Conservation (phyloP, 108 stramenopile genomes). For the Craspedostauros australis region DNA sequence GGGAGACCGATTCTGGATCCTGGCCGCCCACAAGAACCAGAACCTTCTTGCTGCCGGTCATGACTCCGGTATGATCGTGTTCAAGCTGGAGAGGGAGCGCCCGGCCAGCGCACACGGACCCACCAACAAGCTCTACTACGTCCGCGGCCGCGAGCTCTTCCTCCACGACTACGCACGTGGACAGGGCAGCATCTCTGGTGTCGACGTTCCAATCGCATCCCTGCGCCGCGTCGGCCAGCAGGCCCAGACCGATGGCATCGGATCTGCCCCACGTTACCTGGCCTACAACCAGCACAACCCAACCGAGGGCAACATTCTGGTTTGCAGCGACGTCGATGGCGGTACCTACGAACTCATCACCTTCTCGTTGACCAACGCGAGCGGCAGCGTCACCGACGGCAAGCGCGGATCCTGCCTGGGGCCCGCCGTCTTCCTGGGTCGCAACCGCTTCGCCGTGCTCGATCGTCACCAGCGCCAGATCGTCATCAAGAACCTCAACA, state of each 20-base stretch:
- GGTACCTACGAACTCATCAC: constrained; percentile 95
- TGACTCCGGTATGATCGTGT: constrained; percentile 99
- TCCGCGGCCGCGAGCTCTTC: constrained; percentile 94
- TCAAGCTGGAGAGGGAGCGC: constrained; percentile 97
- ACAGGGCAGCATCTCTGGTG: constrained; percentile 43
- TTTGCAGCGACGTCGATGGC: constrained; percentile 87
- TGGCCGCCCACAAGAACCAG: constrained; percentile 89
- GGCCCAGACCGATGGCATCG: constrained; percentile 89
- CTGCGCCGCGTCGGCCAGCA: constrained; percentile 89
- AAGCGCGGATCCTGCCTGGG: constrained; percentile 89
- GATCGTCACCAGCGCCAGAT: constrained; percentile 90
- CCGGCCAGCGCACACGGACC: constrained; percentile 80
- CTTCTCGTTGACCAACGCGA: constrained; percentile 71
- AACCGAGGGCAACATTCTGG: constrained; percentile 84
- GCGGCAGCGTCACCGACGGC: constrained; percentile 81
- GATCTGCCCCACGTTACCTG: constrained; percentile 85
- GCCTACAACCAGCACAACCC: constrained; percentile 95
- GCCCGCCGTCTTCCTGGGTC: constrained; percentile 90
- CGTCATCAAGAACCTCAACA: constrained; percentile 93
- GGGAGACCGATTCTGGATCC: constrained; percentile 97
- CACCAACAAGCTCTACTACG: constrained; percentile 83
- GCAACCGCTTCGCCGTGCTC: constrained; percentile 94
- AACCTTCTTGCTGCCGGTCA: constrained; percentile 98
- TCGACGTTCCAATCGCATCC: constrained; percentile 88
- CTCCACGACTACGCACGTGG: constrained; percentile 82